A percentile compares a stretch with the other conserved stretches of the same genome.
Conservation (phyloP, 2,329 filamentous ascomycete genomes). For the Trichothecium roseum region DNA sequence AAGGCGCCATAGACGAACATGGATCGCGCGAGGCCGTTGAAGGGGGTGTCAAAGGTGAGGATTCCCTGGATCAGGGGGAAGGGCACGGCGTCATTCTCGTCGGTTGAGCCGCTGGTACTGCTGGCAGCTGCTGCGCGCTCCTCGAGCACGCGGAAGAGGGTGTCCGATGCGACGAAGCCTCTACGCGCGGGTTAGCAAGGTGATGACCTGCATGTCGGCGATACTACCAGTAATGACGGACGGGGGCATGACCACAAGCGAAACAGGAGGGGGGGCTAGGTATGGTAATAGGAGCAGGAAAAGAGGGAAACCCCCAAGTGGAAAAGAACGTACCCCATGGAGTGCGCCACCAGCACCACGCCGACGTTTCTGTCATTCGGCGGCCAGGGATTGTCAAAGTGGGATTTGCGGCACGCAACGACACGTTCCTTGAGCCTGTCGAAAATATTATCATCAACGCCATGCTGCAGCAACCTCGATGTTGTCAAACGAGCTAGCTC, state of each 20-base stretch:
- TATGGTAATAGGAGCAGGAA: conserved; percentile 2
- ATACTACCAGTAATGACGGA: too few relatives aligned
- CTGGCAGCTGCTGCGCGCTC: conserved; percentile 40
- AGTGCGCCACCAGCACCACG: conserved; percentile 72
- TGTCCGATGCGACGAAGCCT: conserved; percentile 76
- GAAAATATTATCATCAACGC: not conserved
- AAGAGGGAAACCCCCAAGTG: too few relatives aligned
- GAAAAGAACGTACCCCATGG: conserved; percentile 50
- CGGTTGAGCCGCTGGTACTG: not conserved
- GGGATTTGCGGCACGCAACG: conserved; percentile 64
- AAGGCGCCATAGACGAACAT: conserved; percentile 53
- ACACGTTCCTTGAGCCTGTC: conserved; percentile 73
- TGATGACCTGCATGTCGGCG: too few relatives aligned
- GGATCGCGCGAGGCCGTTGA: conserved; percentile 51
- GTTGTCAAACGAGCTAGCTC: conserved; percentile 4
- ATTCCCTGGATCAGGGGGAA: conserved; percentile 77
- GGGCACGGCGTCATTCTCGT: conserved; percentile 22
- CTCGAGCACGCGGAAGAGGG: conserved; percentile 60
- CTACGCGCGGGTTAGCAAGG: conserved; percentile 15
- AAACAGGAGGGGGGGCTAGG: not conserved
- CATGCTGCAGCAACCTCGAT: not conserved
- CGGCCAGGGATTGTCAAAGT: conserved; percentile 61
- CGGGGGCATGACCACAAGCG: too few relatives aligned
- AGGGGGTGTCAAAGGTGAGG: conserved; percentile 78
- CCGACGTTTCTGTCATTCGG: conserved; percentile 72